Conservation (phyloP, 2,329 filamentous ascomycete genomes). For the Chaetomium sp. region DNA sequence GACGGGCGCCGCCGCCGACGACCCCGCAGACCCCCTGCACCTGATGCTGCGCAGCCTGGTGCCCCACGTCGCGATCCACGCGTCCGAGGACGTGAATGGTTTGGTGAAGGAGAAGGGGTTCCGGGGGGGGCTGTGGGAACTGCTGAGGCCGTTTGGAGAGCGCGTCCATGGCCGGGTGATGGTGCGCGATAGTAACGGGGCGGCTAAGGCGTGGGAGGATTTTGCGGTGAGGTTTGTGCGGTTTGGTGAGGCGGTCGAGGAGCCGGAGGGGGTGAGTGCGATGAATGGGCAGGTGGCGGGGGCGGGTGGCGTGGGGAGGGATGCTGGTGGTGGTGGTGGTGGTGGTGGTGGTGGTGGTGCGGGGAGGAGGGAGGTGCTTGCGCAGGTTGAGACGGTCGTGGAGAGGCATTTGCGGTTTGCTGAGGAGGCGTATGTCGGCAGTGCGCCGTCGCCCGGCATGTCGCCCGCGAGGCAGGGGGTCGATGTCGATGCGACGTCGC, state of each 20-base stretch:
- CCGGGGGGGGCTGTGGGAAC: conserved; percentile 75
- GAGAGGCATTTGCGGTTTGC: conserved; percentile 76
- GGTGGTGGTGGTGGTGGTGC: conserved; percentile 8
- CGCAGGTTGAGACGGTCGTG: conserved; percentile 77
- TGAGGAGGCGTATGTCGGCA: conserved; percentile 56
- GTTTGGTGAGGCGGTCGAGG: conserved; percentile 62
- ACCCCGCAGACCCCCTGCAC: conserved; percentile 58
- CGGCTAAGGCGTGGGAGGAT: conserved; percentile 81
- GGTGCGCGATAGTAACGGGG: conserved; percentile 85
- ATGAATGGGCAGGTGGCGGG: background rate
- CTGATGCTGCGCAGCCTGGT: conserved; percentile 84
- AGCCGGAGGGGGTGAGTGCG: conserved; percentile 47
- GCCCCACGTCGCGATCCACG: conserved; percentile 82
- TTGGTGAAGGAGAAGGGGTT: conserved; percentile 84
- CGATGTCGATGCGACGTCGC: conserved; percentile 62
- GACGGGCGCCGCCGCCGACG: conserved; percentile 46
- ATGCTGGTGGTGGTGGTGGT: conserved; percentile 32
- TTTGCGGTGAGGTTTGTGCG: conserved; percentile 85
- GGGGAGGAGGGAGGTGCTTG: conserved; percentile 52
- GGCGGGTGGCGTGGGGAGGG: conserved; percentile 9
- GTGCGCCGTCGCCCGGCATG: conserved; percentile 40
- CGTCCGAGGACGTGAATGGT: conserved; percentile 83
- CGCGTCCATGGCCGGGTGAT: conserved; percentile 83
- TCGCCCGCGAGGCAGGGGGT: conserved; percentile 46
- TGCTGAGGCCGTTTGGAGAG: conserved; percentile 90